Conservation (phyloP, 1,284 basidiomycete genomes). For the Paramarasmius palmivorus region DNA sequence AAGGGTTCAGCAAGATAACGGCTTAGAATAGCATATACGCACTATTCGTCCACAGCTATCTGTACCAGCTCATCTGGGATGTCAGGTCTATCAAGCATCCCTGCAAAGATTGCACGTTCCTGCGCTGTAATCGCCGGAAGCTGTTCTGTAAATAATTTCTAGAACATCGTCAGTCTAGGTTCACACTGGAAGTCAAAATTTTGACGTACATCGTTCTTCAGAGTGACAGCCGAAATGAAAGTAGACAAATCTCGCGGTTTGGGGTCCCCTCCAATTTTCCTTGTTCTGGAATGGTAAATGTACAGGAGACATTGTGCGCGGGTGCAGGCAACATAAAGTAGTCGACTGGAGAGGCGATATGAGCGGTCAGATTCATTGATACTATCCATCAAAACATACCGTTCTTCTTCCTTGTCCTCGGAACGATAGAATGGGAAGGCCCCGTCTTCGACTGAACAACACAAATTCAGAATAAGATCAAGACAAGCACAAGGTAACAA, state of each 20-base stretch:
- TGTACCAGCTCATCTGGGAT: constrained; percentile 43
- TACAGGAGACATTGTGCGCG: constrained; percentile 81
- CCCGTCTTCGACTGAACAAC: constrained; percentile 64
- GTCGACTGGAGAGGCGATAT: constrained; percentile 45
- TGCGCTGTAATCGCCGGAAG: constrained; percentile 33
- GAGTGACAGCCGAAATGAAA: constrained; percentile 43
- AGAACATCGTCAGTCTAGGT: constrained; percentile 3
- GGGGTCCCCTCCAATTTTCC: constrained; percentile 54
- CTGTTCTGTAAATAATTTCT: constrained; percentile 27
- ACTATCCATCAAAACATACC: constrained; percentile 41
- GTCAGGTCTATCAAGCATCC: constrained; percentile 37
- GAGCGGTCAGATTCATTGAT: neutral
- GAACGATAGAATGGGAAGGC: constrained; percentile 80
- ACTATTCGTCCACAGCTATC: constrained; percentile 48
- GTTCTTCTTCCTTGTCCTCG: constrained; percentile 82
- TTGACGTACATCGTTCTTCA: constrained; percentile 36
- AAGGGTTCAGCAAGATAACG: neutral
- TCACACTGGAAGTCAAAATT: constrained; percentile 1
- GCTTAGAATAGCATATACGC: constrained; percentile 19
- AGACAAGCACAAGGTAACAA: neutral
- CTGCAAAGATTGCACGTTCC: constrained; percentile 37
- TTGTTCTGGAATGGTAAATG: constrained; percentile 47
- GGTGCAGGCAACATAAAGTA: constrained; percentile 91
- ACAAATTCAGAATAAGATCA: constrained; percentile 2
- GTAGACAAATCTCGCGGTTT: constrained; percentile 44